A percentile compares a stretch with the other conserved stretches of the same genome.
phyloP scores from a whole-genome alignment of 495 filamentous ascomycete species.

The Podospora appendiculata region DNA sequence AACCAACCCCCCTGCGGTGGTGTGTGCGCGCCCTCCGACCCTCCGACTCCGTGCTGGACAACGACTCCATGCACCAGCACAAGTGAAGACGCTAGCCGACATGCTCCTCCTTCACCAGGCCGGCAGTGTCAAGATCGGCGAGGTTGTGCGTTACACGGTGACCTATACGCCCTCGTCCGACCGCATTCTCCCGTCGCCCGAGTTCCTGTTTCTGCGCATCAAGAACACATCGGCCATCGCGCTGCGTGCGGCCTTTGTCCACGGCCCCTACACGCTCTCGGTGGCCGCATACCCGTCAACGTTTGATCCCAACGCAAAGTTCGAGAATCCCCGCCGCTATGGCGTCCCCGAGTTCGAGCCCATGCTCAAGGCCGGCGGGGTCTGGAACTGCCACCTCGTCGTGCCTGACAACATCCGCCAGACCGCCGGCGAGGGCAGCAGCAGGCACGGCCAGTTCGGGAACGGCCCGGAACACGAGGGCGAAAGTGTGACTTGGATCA shows the following conservation, averaged over 20 bases:
- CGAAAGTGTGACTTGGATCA: conserved; percentile 71
- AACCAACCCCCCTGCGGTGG: too few species aligned
- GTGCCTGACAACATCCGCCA: conserved; percentile 64
- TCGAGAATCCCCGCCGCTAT: conserved; percentile 50
- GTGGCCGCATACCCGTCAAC: conserved; percentile 72
- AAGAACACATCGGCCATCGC: conserved; percentile 88
- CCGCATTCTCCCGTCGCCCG: conserved; percentile 76
- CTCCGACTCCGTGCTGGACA: too few species aligned
- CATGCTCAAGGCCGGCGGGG: conserved; percentile 87
- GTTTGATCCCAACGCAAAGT: conserved; percentile 71
- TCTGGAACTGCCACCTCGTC: conserved; percentile 67
- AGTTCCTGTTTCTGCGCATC: conserved; percentile 71
- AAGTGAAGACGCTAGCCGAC: conserved; percentile 4
- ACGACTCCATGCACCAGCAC: not conserved
- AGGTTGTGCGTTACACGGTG: conserved; percentile 84
- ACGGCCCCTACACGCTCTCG: conserved; percentile 88
- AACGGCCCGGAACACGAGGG: conserved; percentile 25
- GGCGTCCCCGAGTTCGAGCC: conserved; percentile 87
- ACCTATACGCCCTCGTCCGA: conserved; percentile 88
- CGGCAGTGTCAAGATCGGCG: conserved; percentile 85
- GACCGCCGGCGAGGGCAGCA: conserved; percentile 21
- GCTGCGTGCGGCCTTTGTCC: conserved; percentile 88
- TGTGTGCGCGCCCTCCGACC: too few species aligned
- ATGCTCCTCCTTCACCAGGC: conserved; percentile 90
- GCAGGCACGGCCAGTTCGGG: conserved; percentile 27